Evolutionary conservation across 202 grass and related monocot genomes (phyloP), one percentile per base, ranked within the genome.

Genomic region (Dendrocalamus latiflorus): DNA sequence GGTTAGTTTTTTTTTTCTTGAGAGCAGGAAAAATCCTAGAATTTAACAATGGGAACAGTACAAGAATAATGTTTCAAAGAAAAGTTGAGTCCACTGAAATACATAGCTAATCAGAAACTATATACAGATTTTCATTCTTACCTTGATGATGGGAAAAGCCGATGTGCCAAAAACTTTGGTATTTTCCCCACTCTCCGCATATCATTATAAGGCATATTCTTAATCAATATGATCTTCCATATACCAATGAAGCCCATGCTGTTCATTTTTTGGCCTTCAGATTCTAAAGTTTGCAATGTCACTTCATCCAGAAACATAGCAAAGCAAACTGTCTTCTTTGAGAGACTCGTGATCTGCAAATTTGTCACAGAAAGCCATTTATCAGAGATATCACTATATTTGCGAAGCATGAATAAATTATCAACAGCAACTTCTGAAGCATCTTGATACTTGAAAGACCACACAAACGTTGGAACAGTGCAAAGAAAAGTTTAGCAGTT

Each of bases 261-360:
- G 50, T 96, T 83, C 86, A 91, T 94, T 78, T 90, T 90, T 76
- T 96, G 91, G 18, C 96, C 96, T 92, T 96, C 96, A 78, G 87
- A 92, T 77, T 89, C 80, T 85, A 99, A 84, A 62, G 93, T 93
- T 84, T 90, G 76, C 83, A 99, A 82, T 75, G 96, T 95, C 22
- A 82, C 61, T 83, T 95, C 93, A 81, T 99, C 96, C 93, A 99
- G 76, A 90, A 99, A 99, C 96, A 99, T 99, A 81, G 91, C 85
- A 86, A 99, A 99, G 81, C 96, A 99, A 83, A 99, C 93, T 77
- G 91, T 92, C 89, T 96, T 99, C 91, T 92, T 99, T 70, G 96
- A 99, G 17, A 94, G 78, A 68, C 83, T 85, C 25, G 96, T 99
- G 61, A 99, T 96, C 96, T 96, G 85, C 44, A 91, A 61, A 68